Conservation (phyloP, 352 stramenopile genomes). For the Pythium periplocum region DNA sequence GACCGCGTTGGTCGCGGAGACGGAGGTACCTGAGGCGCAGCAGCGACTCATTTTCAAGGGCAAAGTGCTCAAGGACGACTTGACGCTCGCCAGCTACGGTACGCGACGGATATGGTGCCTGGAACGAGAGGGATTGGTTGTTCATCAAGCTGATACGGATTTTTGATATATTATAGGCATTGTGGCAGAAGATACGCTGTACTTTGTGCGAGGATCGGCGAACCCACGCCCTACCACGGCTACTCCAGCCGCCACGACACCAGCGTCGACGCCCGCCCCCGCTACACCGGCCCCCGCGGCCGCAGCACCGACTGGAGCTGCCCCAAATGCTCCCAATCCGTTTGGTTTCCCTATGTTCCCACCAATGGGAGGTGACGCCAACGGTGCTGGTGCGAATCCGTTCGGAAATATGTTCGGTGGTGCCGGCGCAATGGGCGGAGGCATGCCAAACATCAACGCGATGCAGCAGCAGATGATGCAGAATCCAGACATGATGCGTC, state of each 20-base stretch:
- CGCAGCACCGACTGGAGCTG: conserved; percentile 4
- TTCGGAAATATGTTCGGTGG: conserved; percentile 52
- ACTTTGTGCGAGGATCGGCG: conserved; percentile 75
- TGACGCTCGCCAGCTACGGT: conserved; percentile 81
- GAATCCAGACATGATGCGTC: conserved; percentile 84
- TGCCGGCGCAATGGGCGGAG: conserved; percentile 10
- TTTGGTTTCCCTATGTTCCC: conserved; percentile 54
- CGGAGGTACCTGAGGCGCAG: conserved; percentile 63
- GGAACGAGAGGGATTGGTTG: no score
- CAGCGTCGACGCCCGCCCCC: conserved; percentile 17
- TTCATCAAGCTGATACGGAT: no score
- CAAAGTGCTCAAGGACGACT: conserved; percentile 89
- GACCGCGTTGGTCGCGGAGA: conserved; percentile 54
- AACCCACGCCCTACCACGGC: conserved; percentile 19
- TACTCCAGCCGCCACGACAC: conserved; percentile 7
- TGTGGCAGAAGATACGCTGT: conserved; percentile 73
- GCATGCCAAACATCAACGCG: conserved; percentile 61
- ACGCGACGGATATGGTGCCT: conserved; percentile 1
- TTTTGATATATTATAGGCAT: conserved; percentile 35
- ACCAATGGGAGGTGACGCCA: conserved; percentile 13
- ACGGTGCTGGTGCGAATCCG: conserved; percentile 30
- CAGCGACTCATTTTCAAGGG: conserved; percentile 89
- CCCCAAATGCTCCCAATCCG: conserved; percentile 25
- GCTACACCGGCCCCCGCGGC: conserved; percentile 10
- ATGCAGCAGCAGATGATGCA: conserved; percentile 88